Evolutionary conservation across 2,329 filamentous ascomycete species (phyloP).

Genomic region (Hirsutella rhossiliensis): DNA sequence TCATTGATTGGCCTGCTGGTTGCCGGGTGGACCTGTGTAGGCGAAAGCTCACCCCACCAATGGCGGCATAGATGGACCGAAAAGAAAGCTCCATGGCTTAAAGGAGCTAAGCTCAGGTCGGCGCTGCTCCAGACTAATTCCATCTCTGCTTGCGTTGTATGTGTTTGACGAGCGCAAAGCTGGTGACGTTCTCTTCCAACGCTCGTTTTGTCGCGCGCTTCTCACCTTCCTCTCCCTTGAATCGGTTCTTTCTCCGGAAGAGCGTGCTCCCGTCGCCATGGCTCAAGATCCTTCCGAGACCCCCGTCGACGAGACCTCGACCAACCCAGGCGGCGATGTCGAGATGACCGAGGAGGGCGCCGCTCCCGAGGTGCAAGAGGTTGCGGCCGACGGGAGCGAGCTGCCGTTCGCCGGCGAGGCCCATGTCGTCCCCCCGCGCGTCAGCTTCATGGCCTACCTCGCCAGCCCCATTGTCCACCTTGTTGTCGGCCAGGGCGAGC

Average conservation of each 20-base stretch:
- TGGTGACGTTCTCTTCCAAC: not conserved
- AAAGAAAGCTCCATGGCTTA: too few species aligned
- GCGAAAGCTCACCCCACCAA: too few species aligned
- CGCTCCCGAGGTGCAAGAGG: slow-evolving; percentile 18
- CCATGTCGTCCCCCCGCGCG: slow-evolving; percentile 20
- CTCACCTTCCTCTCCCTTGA: not conserved
- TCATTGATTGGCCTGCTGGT: too few species aligned
- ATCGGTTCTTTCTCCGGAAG: not conserved
- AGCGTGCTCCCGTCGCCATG: not conserved
- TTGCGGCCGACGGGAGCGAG: slow-evolving; percentile 14
- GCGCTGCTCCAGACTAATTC: too few species aligned
- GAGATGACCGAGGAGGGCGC: slow-evolving; percentile 23
- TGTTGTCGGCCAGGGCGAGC: slow-evolving; percentile 47
- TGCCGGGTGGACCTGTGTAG: too few species aligned
- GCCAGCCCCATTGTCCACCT: slow-evolving; percentile 59
- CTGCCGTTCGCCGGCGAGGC: slow-evolving; percentile 26
- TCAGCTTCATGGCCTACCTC: slow-evolving; percentile 46
- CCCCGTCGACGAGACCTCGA: slow-evolving; percentile 5
- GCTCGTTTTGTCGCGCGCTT: not conserved
- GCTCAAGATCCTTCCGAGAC: slow-evolving; percentile 7
- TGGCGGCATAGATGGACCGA: too few species aligned
- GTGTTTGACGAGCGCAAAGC: not conserved
- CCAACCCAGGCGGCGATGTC: slow-evolving; percentile 20
- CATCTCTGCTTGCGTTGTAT: not conserved
- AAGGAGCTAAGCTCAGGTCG: too few species aligned